Base-by-base conservation (phyloP, 2,329 filamentous ascomycete genomes). In the Didymosphaeria variabile region DNA sequence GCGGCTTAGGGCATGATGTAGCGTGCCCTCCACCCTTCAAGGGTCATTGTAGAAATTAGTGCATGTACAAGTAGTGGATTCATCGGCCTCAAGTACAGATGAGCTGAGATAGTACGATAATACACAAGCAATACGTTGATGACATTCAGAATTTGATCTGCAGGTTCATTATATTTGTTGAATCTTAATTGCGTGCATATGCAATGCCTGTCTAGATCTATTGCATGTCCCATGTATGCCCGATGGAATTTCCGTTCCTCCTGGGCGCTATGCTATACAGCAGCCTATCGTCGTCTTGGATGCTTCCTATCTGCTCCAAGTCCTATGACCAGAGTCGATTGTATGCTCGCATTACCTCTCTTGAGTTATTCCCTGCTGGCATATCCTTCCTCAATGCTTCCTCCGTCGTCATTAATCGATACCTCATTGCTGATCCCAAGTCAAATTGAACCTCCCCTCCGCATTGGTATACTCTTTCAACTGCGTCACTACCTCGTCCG, bases 381-480 rank as follows among this genome's bases (percentile, higher is more conserved):
- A 4, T 21, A 10, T 45, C 7, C 19, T 13, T 23, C 19, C 19
- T 3, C 42, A 19, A 21, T 19, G 21, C 19, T 45, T 19, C 42
- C 42, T 45, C 19, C 7, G 5, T 44, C 19, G 6, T 8, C 17
- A n/a, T 21, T 7, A n/a, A 17, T 2, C 17, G 19, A 10, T 7
- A 21, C 21, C 19, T 52, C 31, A 53, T 29, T 42, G 57, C 61
- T 78, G 86, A 3, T 86, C 89, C 95, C 95, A 99, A 61, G 93
- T 84, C 78, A 98, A 80, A 71, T 94, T 89, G 76, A 92, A 92
- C 55, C 92, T 86, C 10, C 90, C 91, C 67, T 89, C 84, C 0
- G 91, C 90, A 49, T 90, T 86, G 79, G 88, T 87, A 81, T 99
- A 99, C 38, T 90, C 84, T 63, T 81, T 85, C 77, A 99, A 81